Evolutionary conservation across 805 yeast species (phyloP), one percentile per base, ranked within the genome.

Genomic region (Wickerhamomyces hampshirensis): DNA sequence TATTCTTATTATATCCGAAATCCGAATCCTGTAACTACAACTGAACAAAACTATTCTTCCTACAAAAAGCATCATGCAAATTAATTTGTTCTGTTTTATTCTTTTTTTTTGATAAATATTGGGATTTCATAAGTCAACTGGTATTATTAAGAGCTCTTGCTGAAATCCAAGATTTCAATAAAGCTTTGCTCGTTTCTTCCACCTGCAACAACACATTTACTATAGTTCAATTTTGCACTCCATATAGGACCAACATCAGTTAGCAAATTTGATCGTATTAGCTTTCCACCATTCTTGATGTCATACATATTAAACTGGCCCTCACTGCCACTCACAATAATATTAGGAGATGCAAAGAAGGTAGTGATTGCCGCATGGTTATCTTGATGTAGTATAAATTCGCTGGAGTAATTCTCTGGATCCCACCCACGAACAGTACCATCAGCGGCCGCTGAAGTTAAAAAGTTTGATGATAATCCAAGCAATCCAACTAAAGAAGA

Each of bases 371-470:
- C 95, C 18, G 79, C 73, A 58, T 88, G 91, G 23, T 96, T 95
- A 36, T 64, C 73, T 31, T 77, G 74, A 47, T 84, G 81, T 40
- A 88, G 72, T 33, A 83, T 75, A 53, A 76, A 75, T 34, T 68
- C 65, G 28, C 84, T 75, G 15, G 71, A 71, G 19, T 85, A 88
- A 7, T 80, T 73, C 18, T 75, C 75, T 2, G 96, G 93, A 54
- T 93, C 84, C 98, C 98, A 93, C 2, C 91, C 81, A 34, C 97
- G 71, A 28, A 93, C 68, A 0, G 96, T 81, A 4, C 93, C 77
- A 59, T 93, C 98, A 0, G 98, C 98, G 3, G 97, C 98, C 0
- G 96, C 98, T 30, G 95, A 83, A 2, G 91, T 95, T 10, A 93
- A 66, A 32, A 77, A 79, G 24, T 81, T 77, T 18, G 82, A 79